These are phyloP conservation scores for Cystobasidium slooffiae DNA, from an alignment of 1,284 basidiomycete species.

Conservation along the genomic window DNA sequence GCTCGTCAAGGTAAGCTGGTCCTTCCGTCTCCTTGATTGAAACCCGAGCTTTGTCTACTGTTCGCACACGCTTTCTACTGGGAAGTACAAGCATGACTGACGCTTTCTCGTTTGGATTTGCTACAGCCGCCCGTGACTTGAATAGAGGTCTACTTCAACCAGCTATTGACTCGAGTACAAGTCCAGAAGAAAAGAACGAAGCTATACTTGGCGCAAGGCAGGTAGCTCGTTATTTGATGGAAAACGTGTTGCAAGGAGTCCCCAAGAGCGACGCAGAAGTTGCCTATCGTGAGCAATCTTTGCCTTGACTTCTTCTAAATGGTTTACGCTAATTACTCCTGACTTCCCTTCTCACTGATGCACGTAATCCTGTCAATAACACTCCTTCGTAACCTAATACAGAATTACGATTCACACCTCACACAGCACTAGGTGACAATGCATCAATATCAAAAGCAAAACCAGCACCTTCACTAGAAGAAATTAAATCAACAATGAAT, in stretches of 20 bases:
- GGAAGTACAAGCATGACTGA: no score
- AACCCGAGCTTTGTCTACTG: background rate
- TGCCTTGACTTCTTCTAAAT: no score
- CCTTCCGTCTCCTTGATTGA: no score
- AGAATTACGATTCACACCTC: constrained; percentile 28
- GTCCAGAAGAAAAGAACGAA: constrained; percentile 15
- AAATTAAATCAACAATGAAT: constrained; percentile 41
- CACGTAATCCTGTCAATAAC: no score
- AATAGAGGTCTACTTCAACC: constrained; percentile 33
- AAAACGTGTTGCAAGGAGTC: constrained; percentile 43
- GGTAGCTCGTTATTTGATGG: constrained; percentile 32
- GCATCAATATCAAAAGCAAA: constrained; percentile 25
- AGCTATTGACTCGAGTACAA: constrained; percentile 10
- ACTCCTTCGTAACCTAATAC: no score
- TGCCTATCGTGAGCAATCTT: constrained; percentile 15
- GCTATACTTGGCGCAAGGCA: constrained; percentile 28
- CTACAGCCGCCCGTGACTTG: constrained; percentile 25
- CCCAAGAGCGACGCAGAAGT: constrained; percentile 8
- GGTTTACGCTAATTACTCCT: no score
- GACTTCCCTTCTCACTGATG: no score
- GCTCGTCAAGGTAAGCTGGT: constrained; percentile 25
- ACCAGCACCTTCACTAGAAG: constrained; percentile 32
- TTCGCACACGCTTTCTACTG: background rate
- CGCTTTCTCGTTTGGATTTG: background rate
- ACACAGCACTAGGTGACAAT: constrained; percentile 42